Base-by-base conservation (phyloP, 768 basidiomycete genomes). In the Daedaleopsis nitida region DNA sequence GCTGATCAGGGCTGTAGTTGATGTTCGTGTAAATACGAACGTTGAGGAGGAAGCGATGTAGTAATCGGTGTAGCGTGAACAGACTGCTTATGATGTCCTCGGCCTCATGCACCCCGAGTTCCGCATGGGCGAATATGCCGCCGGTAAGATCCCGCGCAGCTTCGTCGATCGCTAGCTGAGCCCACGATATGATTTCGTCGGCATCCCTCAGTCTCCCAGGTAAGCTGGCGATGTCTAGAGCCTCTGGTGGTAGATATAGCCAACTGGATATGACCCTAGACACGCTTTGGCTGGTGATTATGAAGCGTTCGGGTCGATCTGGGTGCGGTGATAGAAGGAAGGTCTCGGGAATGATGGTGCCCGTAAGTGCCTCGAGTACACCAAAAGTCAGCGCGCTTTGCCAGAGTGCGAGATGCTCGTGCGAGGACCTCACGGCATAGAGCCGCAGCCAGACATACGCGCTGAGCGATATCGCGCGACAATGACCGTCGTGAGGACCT, bases 381-480 rank as follows among this genome's bases (percentile, higher is more conserved):
- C 60, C 54, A n/a, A 61, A 56, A 0, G 54, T 51, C 55, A 61
- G 50, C 2, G 54, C 60, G 19, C 60, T 52, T 3, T 51, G 17
- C 55, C 60, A 61, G 10, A 61, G 23, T 21, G 60, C 54, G 2
- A 27, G 37, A 37, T 61, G 53, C 39, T 56, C 49, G 5, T 39
- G 48, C 13, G 48, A 45, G 5, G 10, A 49, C 5, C n/a, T 39
- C 3, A 9, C 27, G 2, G 21, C 35, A 1, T 16, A 32, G 19
- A 37, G 49, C 10, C 60, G 49, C 4, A 38, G 9, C 32, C 32
- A 34, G 11, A 49, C 51, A 21, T 61, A 61, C 17, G 17, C 35
- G 8, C 34, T 24, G 32, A 58, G 32, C 16, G 38, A 50, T 0
- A 39, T 1, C 9, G 13, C n/a, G 17, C 24, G 24, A 19, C 19